phyloP scores from a whole-genome alignment of 148 eudicot species.

The Rhododendron molle region DNA sequence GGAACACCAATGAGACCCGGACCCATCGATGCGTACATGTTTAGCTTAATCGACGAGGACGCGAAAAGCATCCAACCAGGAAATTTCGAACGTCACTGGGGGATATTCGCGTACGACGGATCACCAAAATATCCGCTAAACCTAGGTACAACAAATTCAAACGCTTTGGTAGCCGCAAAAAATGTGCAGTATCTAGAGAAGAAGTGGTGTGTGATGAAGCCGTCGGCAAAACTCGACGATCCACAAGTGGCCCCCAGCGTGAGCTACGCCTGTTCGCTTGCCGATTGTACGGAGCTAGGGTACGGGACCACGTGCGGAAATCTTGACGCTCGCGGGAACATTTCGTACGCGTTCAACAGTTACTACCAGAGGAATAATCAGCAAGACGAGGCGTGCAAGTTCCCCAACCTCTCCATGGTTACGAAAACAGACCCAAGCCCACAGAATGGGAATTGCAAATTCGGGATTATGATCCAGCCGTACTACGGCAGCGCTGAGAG shows the following conservation, averaged over 20 bases:
- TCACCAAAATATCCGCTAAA: slow-evolving; percentile 59
- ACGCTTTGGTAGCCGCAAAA: slow-evolving; percentile 42
- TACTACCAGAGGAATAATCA: slow-evolving; percentile 79
- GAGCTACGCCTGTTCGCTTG: slow-evolving; percentile 79
- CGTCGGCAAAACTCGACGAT: slow-evolving; percentile 47
- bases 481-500: slow-evolving; percentile 34
- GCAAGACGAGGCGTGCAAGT: slow-evolving; percentile 67
- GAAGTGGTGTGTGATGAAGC: slow-evolving; percentile 85
- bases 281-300: slow-evolving; percentile 87
- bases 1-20: slow-evolving; percentile 90
- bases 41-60: slow-evolving; percentile 84
- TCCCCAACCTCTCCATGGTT: slow-evolving; percentile 48
- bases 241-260: slow-evolving; percentile 55
- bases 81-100: slow-evolving; percentile 91
- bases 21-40: slow-evolving; percentile 67
- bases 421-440: slow-evolving; percentile 72
- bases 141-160: slow-evolving; percentile 51
- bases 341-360: slow-evolving; percentile 78
- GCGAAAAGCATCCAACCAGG: slow-evolving; percentile 81
- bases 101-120: slow-evolving; percentile 69
- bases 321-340: slow-evolving; percentile 65
- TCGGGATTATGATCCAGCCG: slow-evolving; percentile 58
- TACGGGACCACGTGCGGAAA: slow-evolving; percentile 60
- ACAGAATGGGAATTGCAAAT: slow-evolving; percentile 49
- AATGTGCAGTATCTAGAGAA: slow-evolving; percentile 43